Evolutionary conservation across 129 eudicot genomes (phyloP), one percentile per base, ranked within the genome.

Genomic region (Cynara cardunculus): DNA sequence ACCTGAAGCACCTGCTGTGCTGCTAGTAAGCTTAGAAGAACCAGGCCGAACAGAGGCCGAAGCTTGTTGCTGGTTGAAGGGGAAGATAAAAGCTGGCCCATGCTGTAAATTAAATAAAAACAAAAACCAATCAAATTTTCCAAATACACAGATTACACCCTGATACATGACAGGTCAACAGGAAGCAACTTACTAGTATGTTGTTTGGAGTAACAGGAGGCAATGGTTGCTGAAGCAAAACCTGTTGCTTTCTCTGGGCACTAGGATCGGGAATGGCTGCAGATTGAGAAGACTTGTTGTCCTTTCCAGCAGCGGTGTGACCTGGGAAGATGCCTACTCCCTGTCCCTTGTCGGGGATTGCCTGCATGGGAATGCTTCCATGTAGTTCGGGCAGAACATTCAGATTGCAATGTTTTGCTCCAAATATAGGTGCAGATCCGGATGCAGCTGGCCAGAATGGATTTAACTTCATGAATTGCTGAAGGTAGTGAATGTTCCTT

Each of bases 21-120:
- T 61, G 35, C 87, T 69, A 49, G 19, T 71, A 61, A 77, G 41
- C 83, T 90, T 90, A 2, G 84, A 78, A 3, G 92, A 69, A 68
- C 84, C 84, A 21, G 94, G 94, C 14, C 96, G 82, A 19, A 85
- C 88, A 80, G 94, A 80, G 32, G 91, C 93, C 39, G 93, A 88
- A 16, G 90, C 92, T 74, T 89, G 99, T 71, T 96, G 99, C 89
- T 96, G 99, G 72, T 85, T 90, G 81, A 96, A 80, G 0, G 96
- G 97, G 85, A 95, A 95, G 76, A 92, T 90, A 74, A 92, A 88
- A 27, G 97, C 88, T 34, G 99, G 99, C 12, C 89, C 97, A 86
- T 90, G 94, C 90, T 88, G 88, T 46, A 80, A 84, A 35, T 34
- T 3, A 16, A 8, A 71, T 27, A 35, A 56, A 44, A 30, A 61